Base-by-base conservation (phyloP, 2,329 filamentous ascomycete genomes). In the Cephalotrichum gorgonifer region DNA sequence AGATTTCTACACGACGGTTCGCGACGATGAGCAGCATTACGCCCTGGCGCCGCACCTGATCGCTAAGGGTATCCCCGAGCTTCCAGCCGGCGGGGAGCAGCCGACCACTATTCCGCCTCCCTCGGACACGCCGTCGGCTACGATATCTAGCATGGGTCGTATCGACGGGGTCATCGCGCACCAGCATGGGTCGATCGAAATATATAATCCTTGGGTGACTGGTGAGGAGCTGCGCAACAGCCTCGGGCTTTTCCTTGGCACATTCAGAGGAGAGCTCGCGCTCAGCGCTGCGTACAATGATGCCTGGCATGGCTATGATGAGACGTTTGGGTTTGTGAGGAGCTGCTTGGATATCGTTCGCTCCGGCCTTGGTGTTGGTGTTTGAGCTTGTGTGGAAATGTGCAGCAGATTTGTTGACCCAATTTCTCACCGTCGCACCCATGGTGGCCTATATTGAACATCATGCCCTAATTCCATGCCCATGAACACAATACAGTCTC, bases 241-340 rank as follows among this genome's bases (percentile, higher is more conserved):
- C 0, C 17, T 65, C 14, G 64, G 57, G 0, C n/a, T 72, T n/a
- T 72, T 68, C 33, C 51, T 72, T 17, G 67, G 64, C 0, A 70
- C 63, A 0, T 71, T 62, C 48, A 55, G 58, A 4, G 64, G 62
- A 0, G 51, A 54, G 30, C n/a, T 72, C 41, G 60, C 56, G 0
- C 51, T 72, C 20, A 72, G 67, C 44, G 63, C 58, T 8, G 67
- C 62, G 5, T 72, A 64, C 25, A 71, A 72, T 49, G 64, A 71
- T 49, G 66, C 66, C 0, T 72, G 66, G 67, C 67, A 71, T 51
- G 56, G 55, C 0, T 47, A 51, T 8, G 31, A 27, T 1, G 56
- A 58, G 4, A 52, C 55, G 1, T n/a, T 27, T 2, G 17, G 47
- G 6, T 62, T 60, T 41, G n/a, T 63, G 28, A 43, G 54, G n/a